Evolutionary conservation across 2,329 filamentous ascomycete genomes (phyloP).

Genomic region (Trichoderma sp.): DNA sequence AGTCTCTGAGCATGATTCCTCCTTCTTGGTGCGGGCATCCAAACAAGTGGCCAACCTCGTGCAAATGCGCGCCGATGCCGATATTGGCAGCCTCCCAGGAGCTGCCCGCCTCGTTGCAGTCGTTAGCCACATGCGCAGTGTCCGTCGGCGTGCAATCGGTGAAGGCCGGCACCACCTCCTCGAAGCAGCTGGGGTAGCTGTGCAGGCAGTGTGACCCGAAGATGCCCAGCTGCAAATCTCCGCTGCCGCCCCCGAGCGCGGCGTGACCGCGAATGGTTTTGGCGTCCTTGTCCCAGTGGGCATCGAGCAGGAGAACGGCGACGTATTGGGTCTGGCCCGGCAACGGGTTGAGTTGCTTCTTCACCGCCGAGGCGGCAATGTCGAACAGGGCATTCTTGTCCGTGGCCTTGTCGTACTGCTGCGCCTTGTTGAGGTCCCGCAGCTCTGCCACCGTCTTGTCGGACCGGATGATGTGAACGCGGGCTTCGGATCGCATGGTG

Average conservation of each 20-base stretch:
- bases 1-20: conserved; percentile 92
- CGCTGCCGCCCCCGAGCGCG: conserved; percentile 73
- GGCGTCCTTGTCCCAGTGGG: conserved; percentile 77
- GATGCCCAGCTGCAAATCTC: conserved; percentile 78
- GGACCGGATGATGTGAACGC: conserved; percentile 80
- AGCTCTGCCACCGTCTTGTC: conserved; percentile 86
- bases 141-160: conserved; percentile 90
- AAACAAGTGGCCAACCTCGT: conserved; percentile 87
- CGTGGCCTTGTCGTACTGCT: conserved; percentile 71
- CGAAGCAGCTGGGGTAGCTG: conserved; percentile 84
- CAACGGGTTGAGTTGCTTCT: conserved; percentile 71
- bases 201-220: conserved; percentile 93
- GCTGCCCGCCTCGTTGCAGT: conserved; percentile 82
- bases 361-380: conserved; percentile 77
- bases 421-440: conserved; percentile 73
- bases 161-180: conserved; percentile 88
- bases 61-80: conserved; percentile 88
- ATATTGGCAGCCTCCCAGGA: conserved; percentile 96
- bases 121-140: conserved; percentile 76
- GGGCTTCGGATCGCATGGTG: conserved; percentile 86
- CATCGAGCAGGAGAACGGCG: conserved; percentile 81
- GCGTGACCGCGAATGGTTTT: conserved; percentile 79
- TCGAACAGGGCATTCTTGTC: conserved; percentile 73
- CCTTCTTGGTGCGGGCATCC: conserved; percentile 87
- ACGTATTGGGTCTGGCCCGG: conserved; percentile 86